phyloP scores from a whole-genome alignment of 768 basidiomycete species.

The Phallus indusiatus region DNA sequence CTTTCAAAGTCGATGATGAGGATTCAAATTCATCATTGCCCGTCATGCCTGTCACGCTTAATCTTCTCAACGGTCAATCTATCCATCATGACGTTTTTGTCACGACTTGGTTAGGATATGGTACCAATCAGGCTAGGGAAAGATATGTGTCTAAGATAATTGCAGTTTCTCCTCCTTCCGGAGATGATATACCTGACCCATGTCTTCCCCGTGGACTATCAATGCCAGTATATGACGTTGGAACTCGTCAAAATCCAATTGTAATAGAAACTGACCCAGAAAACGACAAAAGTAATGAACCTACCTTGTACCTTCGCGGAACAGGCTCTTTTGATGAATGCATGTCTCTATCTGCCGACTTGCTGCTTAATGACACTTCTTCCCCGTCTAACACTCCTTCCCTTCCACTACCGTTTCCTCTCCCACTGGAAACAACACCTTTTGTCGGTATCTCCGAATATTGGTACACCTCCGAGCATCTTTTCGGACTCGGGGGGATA shows the following conservation, averaged over 20 bases:
- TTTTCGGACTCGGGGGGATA: conserved; percentile 87
- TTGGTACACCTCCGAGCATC: conserved; percentile 98
- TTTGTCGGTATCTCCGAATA: conserved; percentile 99
- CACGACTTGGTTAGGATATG: conserved; percentile 97
- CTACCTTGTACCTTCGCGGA: conserved; percentile 57
- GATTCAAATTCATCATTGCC: conserved; percentile 30
- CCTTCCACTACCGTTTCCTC: conserved; percentile 94
- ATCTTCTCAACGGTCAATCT: conserved; percentile 75
- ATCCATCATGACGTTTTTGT: conserved; percentile 92
- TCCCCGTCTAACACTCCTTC: conserved; percentile 91
- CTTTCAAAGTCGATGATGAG: conserved; percentile 62
- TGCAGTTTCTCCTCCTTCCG: conserved; percentile 4
- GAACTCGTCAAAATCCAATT: conserved; percentile 26
- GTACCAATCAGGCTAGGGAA: conserved; percentile 94
- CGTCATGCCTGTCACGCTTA: conserved; percentile 71
- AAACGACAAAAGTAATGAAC: conserved; percentile 2
- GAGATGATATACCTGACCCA: conserved; percentile 58
- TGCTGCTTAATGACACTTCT: conserved; percentile 78
- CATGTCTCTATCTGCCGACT: conserved; percentile 54
- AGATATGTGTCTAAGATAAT: conserved; percentile 61
- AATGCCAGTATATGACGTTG: conserved; percentile 34
- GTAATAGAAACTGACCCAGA: conserved; percentile 20
- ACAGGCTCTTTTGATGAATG: conserved; percentile 90
- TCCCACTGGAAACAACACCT: conserved; percentile 53
- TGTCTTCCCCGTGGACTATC: conserved; percentile 77